These are phyloP conservation scores for Friedmanniomyces simplex DNA, from an alignment of 495 filamentous ascomycete genomes.

Conservation along the genomic window DNA sequence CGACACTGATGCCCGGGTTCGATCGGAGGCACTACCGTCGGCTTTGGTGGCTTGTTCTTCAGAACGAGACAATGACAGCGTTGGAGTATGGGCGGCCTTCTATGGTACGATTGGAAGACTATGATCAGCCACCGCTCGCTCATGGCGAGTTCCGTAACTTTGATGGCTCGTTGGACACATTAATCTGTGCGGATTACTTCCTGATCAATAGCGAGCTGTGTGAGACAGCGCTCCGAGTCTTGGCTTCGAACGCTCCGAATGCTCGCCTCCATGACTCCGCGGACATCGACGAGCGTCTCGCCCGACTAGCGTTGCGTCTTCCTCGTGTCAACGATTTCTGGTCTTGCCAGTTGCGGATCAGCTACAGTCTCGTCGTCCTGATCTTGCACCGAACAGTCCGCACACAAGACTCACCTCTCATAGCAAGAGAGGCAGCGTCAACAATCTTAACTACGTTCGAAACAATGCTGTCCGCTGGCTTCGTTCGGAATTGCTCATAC, in stretches of 20 bases:
- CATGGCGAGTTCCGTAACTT: not conserved
- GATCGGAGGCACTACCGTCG: not conserved
- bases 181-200: not conserved
- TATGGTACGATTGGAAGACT: not conserved
- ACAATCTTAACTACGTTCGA: not conserved
- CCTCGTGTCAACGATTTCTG: not conserved
- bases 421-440: not conserved
- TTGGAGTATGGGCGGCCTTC: not conserved
- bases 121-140: not conserved
- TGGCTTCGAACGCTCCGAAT: not conserved
- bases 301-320: not conserved
- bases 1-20: not conserved
- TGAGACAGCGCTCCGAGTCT: not conserved
- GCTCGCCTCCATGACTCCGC: not conserved
- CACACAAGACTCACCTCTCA: not conserved
- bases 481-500: not conserved
- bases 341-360: constrained; percentile 1
- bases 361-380: not conserved
- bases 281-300: not conserved
- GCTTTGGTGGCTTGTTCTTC: not conserved
- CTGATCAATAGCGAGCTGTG: not conserved
- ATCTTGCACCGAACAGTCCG: not conserved
- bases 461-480: not conserved
- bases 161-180: not conserved
- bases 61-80: not conserved